Percentiles rank a stretch among this genome's conserved stretches.
Conservation (phyloP, 768 basidiomycete genomes). For the Gymnopilus junonius region DNA sequence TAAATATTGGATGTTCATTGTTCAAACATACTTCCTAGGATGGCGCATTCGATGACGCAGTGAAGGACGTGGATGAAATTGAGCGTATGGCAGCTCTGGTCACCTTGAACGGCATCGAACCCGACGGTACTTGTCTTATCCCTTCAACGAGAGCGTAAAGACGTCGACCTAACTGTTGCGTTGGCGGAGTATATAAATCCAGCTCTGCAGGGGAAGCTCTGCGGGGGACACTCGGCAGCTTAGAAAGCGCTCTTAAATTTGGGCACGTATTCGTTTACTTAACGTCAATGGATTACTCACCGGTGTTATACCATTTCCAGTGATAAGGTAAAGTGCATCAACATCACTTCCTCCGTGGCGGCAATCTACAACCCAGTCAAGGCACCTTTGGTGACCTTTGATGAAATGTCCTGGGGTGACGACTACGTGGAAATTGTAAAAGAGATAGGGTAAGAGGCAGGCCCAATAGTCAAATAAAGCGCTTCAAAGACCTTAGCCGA, state of each 20-base stretch:
- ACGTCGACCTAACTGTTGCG: background rate
- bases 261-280: background rate
- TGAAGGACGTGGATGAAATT: constrained; percentile 75
- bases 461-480: constrained; percentile 47
- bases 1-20: background rate
- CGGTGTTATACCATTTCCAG: background rate
- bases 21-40: constrained; percentile 35
- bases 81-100: constrained; percentile 72
- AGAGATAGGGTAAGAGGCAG: constrained; percentile 51
- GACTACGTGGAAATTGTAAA: constrained; percentile 49
- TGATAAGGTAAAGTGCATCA: constrained; percentile 55
- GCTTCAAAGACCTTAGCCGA: constrained; percentile 68
- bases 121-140: constrained; percentile 28
- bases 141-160: background rate
- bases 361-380: constrained; percentile 36
- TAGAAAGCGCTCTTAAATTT: constrained; percentile 5
- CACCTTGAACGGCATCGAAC: constrained; percentile 46
- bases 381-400: constrained; percentile 36
- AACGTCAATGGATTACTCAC: background rate
- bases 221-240: background rate
- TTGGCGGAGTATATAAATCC: constrained; percentile 5
- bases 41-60: constrained; percentile 78
- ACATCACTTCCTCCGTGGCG: constrained; percentile 64
- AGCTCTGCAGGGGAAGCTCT: constrained; percentile 38
- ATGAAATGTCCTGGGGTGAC: constrained; percentile 65